phyloP scores from a whole-genome alignment of 2,329 filamentous ascomycete species.

The Exophiala alcalophila region DNA sequence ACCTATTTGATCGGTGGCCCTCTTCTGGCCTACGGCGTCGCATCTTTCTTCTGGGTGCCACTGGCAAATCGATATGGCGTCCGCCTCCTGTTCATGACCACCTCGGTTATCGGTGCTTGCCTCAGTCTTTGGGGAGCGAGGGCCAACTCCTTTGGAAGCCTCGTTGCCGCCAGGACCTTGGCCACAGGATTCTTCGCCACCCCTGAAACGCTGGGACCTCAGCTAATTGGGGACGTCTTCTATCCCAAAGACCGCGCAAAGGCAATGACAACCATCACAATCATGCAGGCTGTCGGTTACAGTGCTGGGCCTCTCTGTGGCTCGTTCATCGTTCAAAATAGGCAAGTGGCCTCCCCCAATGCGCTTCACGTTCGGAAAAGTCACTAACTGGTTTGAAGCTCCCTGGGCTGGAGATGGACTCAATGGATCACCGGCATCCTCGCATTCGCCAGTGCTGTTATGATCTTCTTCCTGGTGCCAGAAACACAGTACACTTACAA shows the following conservation, averaged over 20 bases:
- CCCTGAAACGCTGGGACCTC: constrained; percentile 7
- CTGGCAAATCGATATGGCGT: constrained; percentile 1
- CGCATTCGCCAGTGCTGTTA: not conserved
- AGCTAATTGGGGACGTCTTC: constrained; percentile 9
- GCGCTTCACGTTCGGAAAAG: no score
- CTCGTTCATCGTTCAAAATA: constrained; percentile 7
- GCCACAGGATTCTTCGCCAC: not conserved
- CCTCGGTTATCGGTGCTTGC: not conserved
- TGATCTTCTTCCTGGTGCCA: constrained; percentile 5
- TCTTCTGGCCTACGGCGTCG: not conserved
- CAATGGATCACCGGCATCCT: constrained; percentile 8
- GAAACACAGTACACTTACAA: constrained; percentile 9
- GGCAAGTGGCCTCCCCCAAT: no score
- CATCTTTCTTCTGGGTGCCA: constrained; percentile 1
- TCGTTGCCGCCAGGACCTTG: constrained; percentile 1
- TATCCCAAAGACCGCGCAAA: constrained; percentile 5
- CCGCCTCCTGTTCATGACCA: not conserved
- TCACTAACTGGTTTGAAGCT: not conserved
- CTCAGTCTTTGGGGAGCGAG: constrained; percentile 4
- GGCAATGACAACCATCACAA: not conserved
- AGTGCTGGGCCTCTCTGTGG: constrained; percentile 4
- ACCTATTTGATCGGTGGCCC: constrained; percentile 1
- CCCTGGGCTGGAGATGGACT: constrained; percentile 7
- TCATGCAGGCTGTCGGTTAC: constrained; percentile 4
- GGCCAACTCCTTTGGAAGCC: constrained; percentile 4